phyloP scores from a whole-genome alignment of 352 stramenopile genomes.

The Phytophthora idaei region DNA sequence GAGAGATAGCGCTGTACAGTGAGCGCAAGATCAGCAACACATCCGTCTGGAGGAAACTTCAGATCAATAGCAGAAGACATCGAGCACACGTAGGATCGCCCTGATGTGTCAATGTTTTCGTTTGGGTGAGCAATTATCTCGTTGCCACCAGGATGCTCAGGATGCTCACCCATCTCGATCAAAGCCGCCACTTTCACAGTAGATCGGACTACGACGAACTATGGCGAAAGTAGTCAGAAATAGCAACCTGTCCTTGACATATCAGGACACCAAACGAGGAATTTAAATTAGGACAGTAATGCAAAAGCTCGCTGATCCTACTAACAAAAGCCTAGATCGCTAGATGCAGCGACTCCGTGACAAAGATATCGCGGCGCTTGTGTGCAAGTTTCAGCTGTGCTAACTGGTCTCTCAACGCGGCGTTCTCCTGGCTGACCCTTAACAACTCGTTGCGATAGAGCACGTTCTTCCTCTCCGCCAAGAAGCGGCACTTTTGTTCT shows the following conservation, averaged over 20 bases:
- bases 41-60: conserved; percentile 18
- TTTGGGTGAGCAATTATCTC: not conserved
- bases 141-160: not conserved
- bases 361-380: conserved; percentile 34
- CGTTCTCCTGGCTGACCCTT: conserved; percentile 61
- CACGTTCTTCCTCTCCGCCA: conserved; percentile 78
- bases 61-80: conserved; percentile 43
- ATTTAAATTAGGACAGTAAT: not conserved
- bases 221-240: no score
- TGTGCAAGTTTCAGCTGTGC: conserved; percentile 22
- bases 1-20: conserved; percentile 53
- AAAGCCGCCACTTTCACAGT: no score
- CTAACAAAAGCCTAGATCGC: conserved; percentile 34
- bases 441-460: conserved; percentile 75
- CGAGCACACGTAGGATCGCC: conserved; percentile 30
- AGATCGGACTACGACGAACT: no score
- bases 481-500: conserved; percentile 75
- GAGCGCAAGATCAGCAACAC: conserved; percentile 28
- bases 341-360: conserved; percentile 43
- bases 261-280: not conserved
- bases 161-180: no score
- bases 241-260: not conserved
- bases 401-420: conserved; percentile 50
- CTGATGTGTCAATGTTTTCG: conserved; percentile 19
- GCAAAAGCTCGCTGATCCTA: not conserved